Percentiles rank a stretch among this genome's conserved stretches.
Conservation (phyloP, 176 grass and related monocot species). For the Metroxylon sagu region DNA sequence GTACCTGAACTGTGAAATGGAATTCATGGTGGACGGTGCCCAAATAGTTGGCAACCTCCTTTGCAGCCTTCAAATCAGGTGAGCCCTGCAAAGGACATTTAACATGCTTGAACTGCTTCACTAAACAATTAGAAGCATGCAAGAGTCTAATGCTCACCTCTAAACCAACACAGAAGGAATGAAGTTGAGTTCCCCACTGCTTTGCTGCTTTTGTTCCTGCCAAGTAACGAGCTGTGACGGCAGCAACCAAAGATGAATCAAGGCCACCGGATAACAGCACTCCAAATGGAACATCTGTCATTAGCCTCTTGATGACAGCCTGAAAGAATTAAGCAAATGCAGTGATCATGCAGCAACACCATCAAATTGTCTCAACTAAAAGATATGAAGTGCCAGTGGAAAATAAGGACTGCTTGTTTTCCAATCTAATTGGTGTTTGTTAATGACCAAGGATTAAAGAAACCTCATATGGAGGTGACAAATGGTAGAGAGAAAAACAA, state of each 20-base stretch:
- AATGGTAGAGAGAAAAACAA: too few relatives aligned
- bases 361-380: too few relatives aligned
- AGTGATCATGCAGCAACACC: too few relatives aligned
- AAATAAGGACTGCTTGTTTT: too few relatives aligned
- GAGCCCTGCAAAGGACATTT: conserved; percentile 47
- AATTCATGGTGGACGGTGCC: conserved; percentile 94
- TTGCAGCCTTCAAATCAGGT: conserved; percentile 79
- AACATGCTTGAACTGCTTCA: background rate
- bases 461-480: too few relatives aligned
- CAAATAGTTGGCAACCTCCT: conserved; percentile 74
- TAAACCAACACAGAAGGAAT: conserved; percentile 89
- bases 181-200: conserved; percentile 81
- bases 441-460: too few relatives aligned
- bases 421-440: too few relatives aligned
- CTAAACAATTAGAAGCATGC: background rate
- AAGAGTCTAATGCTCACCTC: conserved; percentile 32
- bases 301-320: conserved; percentile 93
- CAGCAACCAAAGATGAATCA: conserved; percentile 82
- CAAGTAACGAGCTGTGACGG: conserved; percentile 79
- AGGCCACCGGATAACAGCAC: conserved; percentile 88
- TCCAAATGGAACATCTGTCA: conserved; percentile 92
- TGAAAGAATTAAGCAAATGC: conserved; percentile 10
- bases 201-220: conserved; percentile 73
- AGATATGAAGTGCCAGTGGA: too few relatives aligned
- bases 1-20: conserved; percentile 92